A percentile compares a stretch with the other conserved stretches of the same genome.
Evolutionary conservation across 2,329 filamentous ascomycete genomes (phyloP).

Genomic region (Hymenoscyphus occultus): DNA sequence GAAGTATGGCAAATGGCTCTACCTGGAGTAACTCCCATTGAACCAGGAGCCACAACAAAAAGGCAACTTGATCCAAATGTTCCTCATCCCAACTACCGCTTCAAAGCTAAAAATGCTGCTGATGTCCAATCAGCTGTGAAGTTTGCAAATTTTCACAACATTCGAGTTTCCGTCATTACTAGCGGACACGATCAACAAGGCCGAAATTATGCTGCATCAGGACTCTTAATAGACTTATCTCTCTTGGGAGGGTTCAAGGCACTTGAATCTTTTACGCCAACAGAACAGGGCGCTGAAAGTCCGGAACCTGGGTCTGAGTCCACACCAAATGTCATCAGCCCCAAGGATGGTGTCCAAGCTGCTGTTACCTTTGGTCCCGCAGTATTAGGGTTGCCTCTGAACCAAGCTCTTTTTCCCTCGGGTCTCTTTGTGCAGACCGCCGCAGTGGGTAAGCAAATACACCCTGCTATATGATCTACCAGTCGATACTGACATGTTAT

Average conservation of each 20-base stretch:
- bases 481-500: neutral
- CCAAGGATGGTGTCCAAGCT: neutral
- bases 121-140: neutral
- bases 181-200: neutral
- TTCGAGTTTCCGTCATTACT: neutral
- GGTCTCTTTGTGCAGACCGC: neutral
- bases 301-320: neutral
- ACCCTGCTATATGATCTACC: neutral
- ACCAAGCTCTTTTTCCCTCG: neutral
- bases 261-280: neutral
- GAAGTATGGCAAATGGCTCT: neutral
- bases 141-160: neutral
- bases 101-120: neutral
- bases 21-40: neutral
- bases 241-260: neutral
- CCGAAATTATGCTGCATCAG: neutral
- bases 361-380: neutral
- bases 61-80: neutral
- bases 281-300: neutral
- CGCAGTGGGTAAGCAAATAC: neutral
- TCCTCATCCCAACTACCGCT: neutral
- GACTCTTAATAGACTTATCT: neutral
- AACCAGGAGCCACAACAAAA: no score
- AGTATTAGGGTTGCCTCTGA: neutral
- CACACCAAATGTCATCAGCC: no score